Conservation (phyloP, 202 grass and related monocot genomes). For the Panicum virgatum region DNA sequence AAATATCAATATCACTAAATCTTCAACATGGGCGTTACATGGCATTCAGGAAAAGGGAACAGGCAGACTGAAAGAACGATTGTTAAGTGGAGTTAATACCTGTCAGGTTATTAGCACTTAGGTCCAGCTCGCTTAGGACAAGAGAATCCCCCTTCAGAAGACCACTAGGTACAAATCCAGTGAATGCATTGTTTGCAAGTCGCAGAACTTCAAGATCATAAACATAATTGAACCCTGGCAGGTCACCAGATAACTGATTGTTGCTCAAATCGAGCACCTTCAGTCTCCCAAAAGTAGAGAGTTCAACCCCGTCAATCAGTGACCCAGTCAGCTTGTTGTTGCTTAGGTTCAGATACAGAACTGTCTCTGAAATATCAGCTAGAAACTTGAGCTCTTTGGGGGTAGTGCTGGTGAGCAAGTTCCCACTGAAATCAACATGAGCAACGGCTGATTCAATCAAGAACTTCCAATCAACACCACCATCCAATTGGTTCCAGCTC, state of each 20-base stretch:
- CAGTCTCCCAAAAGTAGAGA: conserved; percentile 89
- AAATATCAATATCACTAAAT: background rate
- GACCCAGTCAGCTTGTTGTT: conserved; percentile 78
- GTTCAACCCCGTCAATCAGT: conserved; percentile 82
- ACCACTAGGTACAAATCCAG: conserved; percentile 87
- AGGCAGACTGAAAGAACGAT: background rate
- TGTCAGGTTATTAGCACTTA: conserved; percentile 92
- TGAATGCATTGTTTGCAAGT: conserved; percentile 81
- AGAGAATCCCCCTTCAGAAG: conserved; percentile 98
- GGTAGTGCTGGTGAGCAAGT: conserved; percentile 69
- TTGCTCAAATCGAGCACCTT: conserved; percentile 96
- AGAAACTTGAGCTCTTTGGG: conserved; percentile 91
- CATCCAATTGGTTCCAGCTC: conserved; percentile 87
- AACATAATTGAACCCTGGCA: conserved; percentile 99
- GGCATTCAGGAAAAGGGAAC: conserved; percentile 1
- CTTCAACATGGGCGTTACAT: conserved; percentile 17
- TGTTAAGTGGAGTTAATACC: conserved; percentile 46
- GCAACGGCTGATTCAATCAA: conserved; percentile 74
- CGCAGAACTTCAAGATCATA: conserved; percentile 96
- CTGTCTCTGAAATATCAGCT: conserved; percentile 86
- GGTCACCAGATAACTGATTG: conserved; percentile 82
- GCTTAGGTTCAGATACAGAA: conserved; percentile 87
- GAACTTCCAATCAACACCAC: conserved; percentile 93
- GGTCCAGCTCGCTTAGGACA: conserved; percentile 82
- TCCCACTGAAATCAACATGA: conserved; percentile 92